A percentile compares a stretch with the other conserved stretches of the same genome.
Evolutionary conservation across 352 stramenopile genomes (phyloP).

Genomic region (Phytopythium chamaehyphon): DNA sequence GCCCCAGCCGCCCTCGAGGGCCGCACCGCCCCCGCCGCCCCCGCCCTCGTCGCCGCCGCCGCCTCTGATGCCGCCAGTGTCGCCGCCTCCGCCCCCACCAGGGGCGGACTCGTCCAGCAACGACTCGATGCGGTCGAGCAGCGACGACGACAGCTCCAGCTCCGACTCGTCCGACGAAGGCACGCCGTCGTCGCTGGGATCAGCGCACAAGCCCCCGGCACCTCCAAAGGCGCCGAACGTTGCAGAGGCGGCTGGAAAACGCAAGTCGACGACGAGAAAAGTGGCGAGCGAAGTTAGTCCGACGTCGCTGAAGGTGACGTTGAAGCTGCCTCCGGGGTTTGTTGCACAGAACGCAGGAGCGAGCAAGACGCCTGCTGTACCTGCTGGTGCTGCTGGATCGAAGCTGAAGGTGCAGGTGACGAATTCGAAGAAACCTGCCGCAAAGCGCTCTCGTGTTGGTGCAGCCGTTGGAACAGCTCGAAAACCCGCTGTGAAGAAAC

Average conservation of each 20-base stretch:
- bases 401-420: slow-evolving; percentile 43
- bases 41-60: slow-evolving; percentile 16
- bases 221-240: slow-evolving; percentile 10
- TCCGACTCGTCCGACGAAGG: slow-evolving; percentile 48
- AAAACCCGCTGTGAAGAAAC: slow-evolving; percentile 10
- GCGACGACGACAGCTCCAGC: slow-evolving; percentile 38
- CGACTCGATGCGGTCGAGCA: slow-evolving; percentile 30
- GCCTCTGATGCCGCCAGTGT: slow-evolving; percentile 22
- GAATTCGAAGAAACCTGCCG: slow-evolving; percentile 22
- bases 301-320: slow-evolving; percentile 48
- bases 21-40: slow-evolving; percentile 11
- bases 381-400: slow-evolving; percentile 11
- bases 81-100: slow-evolving; percentile 25
- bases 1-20: slow-evolving; percentile 4
- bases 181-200: slow-evolving; percentile 23
- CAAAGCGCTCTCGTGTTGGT: slow-evolving; percentile 30
- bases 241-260: slow-evolving; percentile 10
- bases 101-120: slow-evolving; percentile 36
- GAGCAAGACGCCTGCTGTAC: slow-evolving; percentile 1
- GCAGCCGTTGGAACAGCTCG: slow-evolving; percentile 8
- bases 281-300: slow-evolving; percentile 15
- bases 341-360: slow-evolving; percentile 19
- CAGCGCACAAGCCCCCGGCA: slow-evolving; percentile 17
- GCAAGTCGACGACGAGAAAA: slow-evolving; percentile 9
- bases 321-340: slow-evolving; percentile 57